Base-by-base conservation (phyloP, 352 stramenopile species). In the Pythium aristosporum region DNA sequence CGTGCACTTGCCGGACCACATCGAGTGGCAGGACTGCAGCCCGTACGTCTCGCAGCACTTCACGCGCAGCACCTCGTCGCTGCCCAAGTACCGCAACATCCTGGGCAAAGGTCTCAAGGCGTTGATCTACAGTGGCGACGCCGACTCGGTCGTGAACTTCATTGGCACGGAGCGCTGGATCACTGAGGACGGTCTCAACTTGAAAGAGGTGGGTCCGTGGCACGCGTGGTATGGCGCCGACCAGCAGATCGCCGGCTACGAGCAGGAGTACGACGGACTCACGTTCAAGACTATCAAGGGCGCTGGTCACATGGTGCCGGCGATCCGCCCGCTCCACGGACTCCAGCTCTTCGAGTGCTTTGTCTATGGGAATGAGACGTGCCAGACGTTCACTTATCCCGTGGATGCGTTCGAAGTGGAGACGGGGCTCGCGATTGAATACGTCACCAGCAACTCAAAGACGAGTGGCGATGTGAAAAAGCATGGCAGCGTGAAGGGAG, bases 251-350 rank as follows among this genome's bases (percentile, higher is more conserved):
- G 91, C 79, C 10, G 91, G 91, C 16, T 92, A 97, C 69, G 75
- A 91, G 20, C 81, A 96, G 56, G 83, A 90, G 65, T 98, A 88
- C 69, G 69, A 96, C 0, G 86, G 82, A 4, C 54, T 98, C 15
- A 86, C 78, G 6, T 98, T 96, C 77, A 79, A 96, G 58, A 98
- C 92, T 0, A 92, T 98, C 67, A 94, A 96, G 61, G 92, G 91
- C 16, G 88, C 89, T 15, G 94, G 94, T 1, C 91, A 98, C 73
- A 95, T 98, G 82, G 92, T 97, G 50, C 81, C 81, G 1, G 79
- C 77, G 0, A 80, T 91, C 52, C 80, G 82, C 25, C 87, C 87
- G 34, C 70, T 89, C 18, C 82, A 89, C 54, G 80, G 79, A 9
- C 77, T 92, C 37, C 72, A 87, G 67, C 80, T 96, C 55, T 89